Percentiles rank a stretch among this genome's conserved stretches.
These are phyloP conservation scores for Pulicaria dysenterica DNA, from an alignment of 129 eudicot species.

Conservation along the genomic window DNA sequence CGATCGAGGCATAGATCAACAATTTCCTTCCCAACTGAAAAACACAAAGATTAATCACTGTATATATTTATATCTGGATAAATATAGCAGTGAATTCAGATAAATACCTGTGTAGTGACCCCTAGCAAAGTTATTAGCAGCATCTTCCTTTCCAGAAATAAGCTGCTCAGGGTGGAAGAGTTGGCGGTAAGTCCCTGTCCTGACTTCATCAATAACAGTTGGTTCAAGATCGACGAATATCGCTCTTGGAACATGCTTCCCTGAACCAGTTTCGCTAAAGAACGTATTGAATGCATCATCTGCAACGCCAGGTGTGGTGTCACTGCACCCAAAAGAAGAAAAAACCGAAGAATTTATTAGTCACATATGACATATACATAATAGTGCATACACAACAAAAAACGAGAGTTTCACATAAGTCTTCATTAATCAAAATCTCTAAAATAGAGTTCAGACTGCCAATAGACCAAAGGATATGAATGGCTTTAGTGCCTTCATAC, in stretches of 20 bases:
- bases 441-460: not conserved
- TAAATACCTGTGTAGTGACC: conserved; percentile 85
- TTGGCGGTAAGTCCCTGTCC: conserved; percentile 92
- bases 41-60: not conserved
- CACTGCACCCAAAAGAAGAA: conserved; percentile 50
- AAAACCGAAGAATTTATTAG: not conserved
- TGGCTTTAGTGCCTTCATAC: not conserved
- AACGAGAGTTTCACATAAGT: not conserved
- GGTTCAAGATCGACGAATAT: conserved; percentile 95
- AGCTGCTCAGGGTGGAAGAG: conserved; percentile 98
- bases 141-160: conserved; percentile 97
- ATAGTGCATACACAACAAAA: conserved; percentile 8
- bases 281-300: conserved; percentile 95
- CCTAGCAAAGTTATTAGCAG: conserved; percentile 96
- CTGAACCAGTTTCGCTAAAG: conserved; percentile 92
- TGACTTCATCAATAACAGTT: conserved; percentile 91
- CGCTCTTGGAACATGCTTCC: conserved; percentile 97
- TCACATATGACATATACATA: conserved; percentile 1
- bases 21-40: conserved; percentile 91
- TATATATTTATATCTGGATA: not conserved
- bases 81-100: not conserved
- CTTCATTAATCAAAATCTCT: not conserved
- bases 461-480: not conserved
- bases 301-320: conserved; percentile 65
- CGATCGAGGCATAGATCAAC: conserved; percentile 92